phyloP scores from a whole-genome alignment of 495 filamentous ascomycete genomes.

The Xylona heveae region DNA sequence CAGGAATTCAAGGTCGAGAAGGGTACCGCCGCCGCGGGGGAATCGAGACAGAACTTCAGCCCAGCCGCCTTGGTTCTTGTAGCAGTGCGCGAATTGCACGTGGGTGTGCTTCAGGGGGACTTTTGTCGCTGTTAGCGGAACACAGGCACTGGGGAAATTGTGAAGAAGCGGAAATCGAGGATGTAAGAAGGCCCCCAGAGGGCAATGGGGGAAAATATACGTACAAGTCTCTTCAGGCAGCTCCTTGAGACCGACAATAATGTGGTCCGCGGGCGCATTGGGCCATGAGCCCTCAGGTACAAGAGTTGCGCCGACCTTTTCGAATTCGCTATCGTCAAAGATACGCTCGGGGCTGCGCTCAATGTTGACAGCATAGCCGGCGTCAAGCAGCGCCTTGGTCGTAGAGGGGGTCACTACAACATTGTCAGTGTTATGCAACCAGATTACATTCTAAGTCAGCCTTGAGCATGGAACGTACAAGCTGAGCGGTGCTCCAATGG shows the following conservation, averaged over 20 bases:
- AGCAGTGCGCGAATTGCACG: constrained; percentile 65
- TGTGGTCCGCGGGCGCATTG: constrained; percentile 52
- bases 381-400: constrained; percentile 55
- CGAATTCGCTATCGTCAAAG: constrained; percentile 53
- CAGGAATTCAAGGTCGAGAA: constrained; percentile 88
- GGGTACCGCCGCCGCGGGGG: constrained; percentile 57
- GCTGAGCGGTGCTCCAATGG: constrained; percentile 35
- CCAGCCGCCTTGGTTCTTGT: constrained; percentile 81
- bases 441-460: constrained; percentile 1
- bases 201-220: too few relatives aligned
- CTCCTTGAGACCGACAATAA: constrained; percentile 88
- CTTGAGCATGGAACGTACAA: constrained; percentile 8
- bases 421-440: constrained; percentile 4
- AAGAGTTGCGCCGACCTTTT: constrained; percentile 45
- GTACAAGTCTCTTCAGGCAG: constrained; percentile 63
- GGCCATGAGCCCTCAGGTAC: constrained; percentile 69
- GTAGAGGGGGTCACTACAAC: constrained; percentile 40
- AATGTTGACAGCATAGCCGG: constrained; percentile 66
- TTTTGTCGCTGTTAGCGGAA: constrained; percentile 9
- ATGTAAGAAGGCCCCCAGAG: too few relatives aligned
- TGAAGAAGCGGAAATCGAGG: background rate
- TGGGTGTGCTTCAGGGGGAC: constrained; percentile 72
- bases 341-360: constrained; percentile 67
- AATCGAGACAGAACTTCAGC: constrained; percentile 62
- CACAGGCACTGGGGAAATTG: background rate